Evolutionary conservation across 2,329 filamentous ascomycete species (phyloP), one percentile per base, ranked within the genome.

Genomic region (Cladosporium sp.): DNA sequence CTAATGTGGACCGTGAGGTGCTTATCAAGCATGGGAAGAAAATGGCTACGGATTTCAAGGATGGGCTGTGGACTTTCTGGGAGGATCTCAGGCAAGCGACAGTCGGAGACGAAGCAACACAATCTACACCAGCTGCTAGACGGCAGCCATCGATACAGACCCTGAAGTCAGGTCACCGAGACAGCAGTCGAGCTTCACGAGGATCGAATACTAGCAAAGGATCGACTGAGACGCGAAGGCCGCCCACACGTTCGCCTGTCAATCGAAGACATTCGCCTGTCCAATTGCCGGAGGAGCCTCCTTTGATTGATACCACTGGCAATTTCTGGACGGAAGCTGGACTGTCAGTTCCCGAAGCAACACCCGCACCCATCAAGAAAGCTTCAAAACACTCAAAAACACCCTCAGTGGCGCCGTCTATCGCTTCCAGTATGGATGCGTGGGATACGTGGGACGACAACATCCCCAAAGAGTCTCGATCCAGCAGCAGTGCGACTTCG

Each of bases 51-150:
- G 95, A 97, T 78, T 88, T 99, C 78, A 92, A 90, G 76, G 88
- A 95, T 61, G 94, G 95, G 1, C 81, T 99, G 59, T 93, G 91
- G 88, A 97, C 92, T 1, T 99, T 99, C 78, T 88, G 97, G 67
- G 95, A 98, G 77, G 95, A 99, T 75, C 88, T 99, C 58, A 87
- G 93, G 71, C 95, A 98, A 79, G 96, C 94, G 15, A 97, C 95
- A 0, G 93, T 99, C 7, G 95, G 95, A 28, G 95, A 99, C 64
- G 95, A 99, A 80, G 92, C 89, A 18, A 87, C 92, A 69, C 88
- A 84, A 67, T 89, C 87, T 51, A 80, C 80, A 38, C 77, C 79
- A 68, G 75, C 78, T 6, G 66, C 66, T 11, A 69, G 71, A 10
- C 66, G 69, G 52, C 69, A 74, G 66, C 69, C 67, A 49, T 74